These are phyloP conservation scores for Neofusicoccum sp. DNA, from an alignment of 2,329 filamentous ascomycete species.

Conservation along the genomic window DNA sequence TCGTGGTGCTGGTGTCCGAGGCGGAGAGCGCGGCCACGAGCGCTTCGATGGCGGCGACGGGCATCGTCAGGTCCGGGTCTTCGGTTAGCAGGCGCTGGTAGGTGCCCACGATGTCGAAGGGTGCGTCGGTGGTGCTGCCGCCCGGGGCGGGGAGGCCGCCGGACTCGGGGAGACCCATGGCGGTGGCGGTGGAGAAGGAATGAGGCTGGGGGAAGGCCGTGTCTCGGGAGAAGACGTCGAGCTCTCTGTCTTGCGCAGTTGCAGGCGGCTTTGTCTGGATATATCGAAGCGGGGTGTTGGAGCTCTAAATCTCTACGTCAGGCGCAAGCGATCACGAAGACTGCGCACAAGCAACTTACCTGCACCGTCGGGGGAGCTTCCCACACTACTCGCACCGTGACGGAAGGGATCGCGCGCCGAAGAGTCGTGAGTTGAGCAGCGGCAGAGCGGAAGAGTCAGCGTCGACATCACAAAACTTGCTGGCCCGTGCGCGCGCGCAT, in stretches of 20 bases:
- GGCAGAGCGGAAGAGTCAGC: conserved; percentile 6
- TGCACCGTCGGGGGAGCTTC: not conserved
- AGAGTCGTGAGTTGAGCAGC: not conserved
- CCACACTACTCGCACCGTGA: no score
- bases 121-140: conserved; percentile 15
- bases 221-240: not conserved
- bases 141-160: not conserved
- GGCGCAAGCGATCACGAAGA: not conserved
- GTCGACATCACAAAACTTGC: conserved; percentile 10
- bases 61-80: conserved; percentile 88
- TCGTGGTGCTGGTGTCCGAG: conserved; percentile 79
- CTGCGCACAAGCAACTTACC: not conserved
- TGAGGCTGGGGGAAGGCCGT: not conserved
- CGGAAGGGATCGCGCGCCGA: not conserved
- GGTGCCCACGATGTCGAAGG: conserved; percentile 59
- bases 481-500: conserved; percentile 5
- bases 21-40: conserved; percentile 82
- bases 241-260: not conserved
- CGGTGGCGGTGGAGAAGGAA: not conserved
- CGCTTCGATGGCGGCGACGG: conserved; percentile 89
- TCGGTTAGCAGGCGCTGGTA: conserved; percentile 63
- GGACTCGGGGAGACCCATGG: conserved; percentile 7
- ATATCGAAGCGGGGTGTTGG: conserved; percentile 5
- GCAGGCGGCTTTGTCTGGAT: not conserved
- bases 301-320: not conserved